Conservation (phyloP, 1,284 basidiomycete genomes). For the Flammula alnicola region DNA sequence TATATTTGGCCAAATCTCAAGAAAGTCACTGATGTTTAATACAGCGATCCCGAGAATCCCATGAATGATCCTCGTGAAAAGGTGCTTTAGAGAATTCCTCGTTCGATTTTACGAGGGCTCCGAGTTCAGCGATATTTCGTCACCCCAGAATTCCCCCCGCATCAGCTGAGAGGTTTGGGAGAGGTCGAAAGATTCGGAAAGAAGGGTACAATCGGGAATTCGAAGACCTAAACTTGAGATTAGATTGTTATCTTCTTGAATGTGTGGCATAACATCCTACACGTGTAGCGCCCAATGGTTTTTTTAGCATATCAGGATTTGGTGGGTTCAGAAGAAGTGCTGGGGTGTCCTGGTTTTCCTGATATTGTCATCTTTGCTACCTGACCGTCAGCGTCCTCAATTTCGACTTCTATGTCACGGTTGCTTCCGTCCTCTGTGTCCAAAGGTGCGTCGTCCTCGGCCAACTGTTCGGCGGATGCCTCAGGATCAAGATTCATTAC, state of each 20-base stretch:
- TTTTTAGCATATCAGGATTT: slow-evolving; percentile 2
- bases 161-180: too few relatives aligned
- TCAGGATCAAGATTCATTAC: slow-evolving; percentile 70
- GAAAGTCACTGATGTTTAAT: too few relatives aligned
- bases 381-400: slow-evolving; percentile 68
- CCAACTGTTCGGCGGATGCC: slow-evolving; percentile 40
- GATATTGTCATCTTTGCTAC: slow-evolving; percentile 62
- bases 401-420: slow-evolving; percentile 61
- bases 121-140: too few relatives aligned
- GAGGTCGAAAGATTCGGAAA: too few relatives aligned
- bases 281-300: background rate
- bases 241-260: slow-evolving; percentile 5
- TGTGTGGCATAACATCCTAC: background rate
- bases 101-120: too few relatives aligned
- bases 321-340: background rate
- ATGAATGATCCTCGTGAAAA: too few relatives aligned
- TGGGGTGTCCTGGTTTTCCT: slow-evolving; percentile 9
- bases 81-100: too few relatives aligned
- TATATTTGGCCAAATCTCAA: too few relatives aligned
- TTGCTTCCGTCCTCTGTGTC: slow-evolving; percentile 34
- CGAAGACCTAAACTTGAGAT: slow-evolving; percentile 1
- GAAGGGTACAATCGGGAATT: too few relatives aligned
- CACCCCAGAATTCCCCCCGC: too few relatives aligned
- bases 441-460: slow-evolving; percentile 36
- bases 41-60: too few relatives aligned